A percentile compares a stretch with the other conserved stretches of the same genome.
Evolutionary conservation across 1,284 basidiomycete species (phyloP).

Genomic region (Cryptococcus sp.): DNA sequence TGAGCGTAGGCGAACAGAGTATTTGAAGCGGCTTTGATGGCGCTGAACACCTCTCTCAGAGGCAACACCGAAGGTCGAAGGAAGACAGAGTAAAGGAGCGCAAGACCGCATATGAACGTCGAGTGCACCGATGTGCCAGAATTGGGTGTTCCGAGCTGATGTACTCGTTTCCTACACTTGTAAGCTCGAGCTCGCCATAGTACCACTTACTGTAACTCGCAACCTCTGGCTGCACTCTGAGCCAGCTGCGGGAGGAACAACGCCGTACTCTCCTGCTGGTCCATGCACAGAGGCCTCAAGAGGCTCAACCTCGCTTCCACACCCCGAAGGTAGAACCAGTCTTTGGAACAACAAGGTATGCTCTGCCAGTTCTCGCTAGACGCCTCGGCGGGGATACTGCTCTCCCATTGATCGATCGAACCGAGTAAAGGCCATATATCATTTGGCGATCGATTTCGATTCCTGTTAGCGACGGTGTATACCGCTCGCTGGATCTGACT

Average conservation of each 20-base stretch:
- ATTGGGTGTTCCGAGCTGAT: conserved; percentile 20
- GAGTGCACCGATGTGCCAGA: conserved; percentile 23
- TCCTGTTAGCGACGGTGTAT: conserved; percentile 13
- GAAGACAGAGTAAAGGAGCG: conserved; percentile 26
- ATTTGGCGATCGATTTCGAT: not conserved
- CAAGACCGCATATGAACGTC: conserved; percentile 28
- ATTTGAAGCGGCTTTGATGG: conserved; percentile 27
- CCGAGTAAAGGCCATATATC: conserved; percentile 16
- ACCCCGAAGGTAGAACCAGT: conserved; percentile 26
- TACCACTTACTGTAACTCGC: conserved; percentile 25
- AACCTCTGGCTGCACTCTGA: conserved; percentile 20
- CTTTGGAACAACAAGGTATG: conserved; percentile 19
- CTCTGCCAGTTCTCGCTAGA: conserved; percentile 3
- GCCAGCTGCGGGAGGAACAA: conserved; percentile 19
- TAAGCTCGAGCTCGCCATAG: not conserved
- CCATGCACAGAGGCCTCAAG: conserved; percentile 19
- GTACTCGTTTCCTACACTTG: conserved; percentile 21
- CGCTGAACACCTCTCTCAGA: conserved; percentile 19
- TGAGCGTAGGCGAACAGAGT: conserved; percentile 28
- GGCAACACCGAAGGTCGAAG: conserved; percentile 20
- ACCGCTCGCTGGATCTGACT: conserved; percentile 26
- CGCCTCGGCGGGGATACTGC: conserved; percentile 17
- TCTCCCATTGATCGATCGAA: conserved; percentile 22
- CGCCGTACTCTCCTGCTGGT: conserved; percentile 4
- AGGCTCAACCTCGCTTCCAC: conserved; percentile 27